Evolutionary conservation across 2,329 filamentous ascomycete genomes (phyloP).

Genomic region (Passalora sequoiae): DNA sequence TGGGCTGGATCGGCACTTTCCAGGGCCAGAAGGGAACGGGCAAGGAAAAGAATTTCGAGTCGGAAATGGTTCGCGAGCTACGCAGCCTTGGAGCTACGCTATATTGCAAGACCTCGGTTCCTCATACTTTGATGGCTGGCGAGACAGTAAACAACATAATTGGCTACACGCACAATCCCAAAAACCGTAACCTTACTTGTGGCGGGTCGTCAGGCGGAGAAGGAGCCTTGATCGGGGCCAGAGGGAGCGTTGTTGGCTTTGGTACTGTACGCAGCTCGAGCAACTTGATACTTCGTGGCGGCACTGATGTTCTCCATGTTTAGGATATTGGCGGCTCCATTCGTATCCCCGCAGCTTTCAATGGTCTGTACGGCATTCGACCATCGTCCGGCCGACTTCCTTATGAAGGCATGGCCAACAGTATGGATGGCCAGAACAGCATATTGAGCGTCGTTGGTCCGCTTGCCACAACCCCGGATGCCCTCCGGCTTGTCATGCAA

Average conservation of each 20-base stretch:
- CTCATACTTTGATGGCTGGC: constrained; percentile 53
- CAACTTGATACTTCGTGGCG: too few species aligned
- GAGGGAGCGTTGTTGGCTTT: constrained; percentile 52
- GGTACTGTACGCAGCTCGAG: constrained; percentile 44
- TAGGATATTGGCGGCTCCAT: constrained; percentile 48
- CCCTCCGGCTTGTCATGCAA: constrained; percentile 53
- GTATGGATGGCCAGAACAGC: constrained; percentile 59
- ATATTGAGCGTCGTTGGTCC: constrained; percentile 61
- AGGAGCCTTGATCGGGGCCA: constrained; percentile 51
- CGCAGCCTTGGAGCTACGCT: constrained; percentile 50
- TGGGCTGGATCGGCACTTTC: constrained; percentile 61
- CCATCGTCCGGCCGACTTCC: constrained; percentile 49
- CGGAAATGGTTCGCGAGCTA: constrained; percentile 54
- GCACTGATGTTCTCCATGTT: too few species aligned
- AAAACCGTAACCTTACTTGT: constrained; percentile 49
- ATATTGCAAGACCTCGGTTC: constrained; percentile 54
- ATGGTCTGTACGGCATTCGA: constrained; percentile 53
- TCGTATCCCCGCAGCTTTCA: constrained; percentile 56
- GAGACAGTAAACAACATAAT: constrained; percentile 60
- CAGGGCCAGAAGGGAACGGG: constrained; percentile 50
- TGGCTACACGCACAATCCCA: constrained; percentile 54
- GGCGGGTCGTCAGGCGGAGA: constrained; percentile 59
- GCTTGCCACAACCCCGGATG: constrained; percentile 52
- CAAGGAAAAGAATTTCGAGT: constrained; percentile 51
- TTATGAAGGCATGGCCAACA: constrained; percentile 54